Base-by-base conservation (phyloP, 495 filamentous ascomycete species). In the Aspergillus taichungensis region DNA sequence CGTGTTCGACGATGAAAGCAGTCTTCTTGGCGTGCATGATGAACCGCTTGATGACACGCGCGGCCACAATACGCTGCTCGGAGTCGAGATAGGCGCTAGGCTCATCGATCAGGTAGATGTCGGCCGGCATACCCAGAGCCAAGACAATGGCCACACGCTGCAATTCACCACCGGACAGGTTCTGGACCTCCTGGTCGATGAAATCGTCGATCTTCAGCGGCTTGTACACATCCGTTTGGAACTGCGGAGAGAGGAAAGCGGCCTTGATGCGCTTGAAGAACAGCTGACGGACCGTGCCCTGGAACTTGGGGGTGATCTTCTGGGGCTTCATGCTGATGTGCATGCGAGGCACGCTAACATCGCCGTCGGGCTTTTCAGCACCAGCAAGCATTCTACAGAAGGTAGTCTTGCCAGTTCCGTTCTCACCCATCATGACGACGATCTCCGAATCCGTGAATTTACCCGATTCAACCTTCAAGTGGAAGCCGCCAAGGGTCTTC, bases 1-100 rank as follows among this genome's bases (percentile, higher is more conserved):
- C 94, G 84, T 98, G 92, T 80, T 98, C 92, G 55, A 97, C 92
- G 51, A 98, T 80, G 64, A 98, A 97, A 31, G 94, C 92, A 1
- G 92, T 97, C 77, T 97, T 97, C 83, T 98, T 97, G 46, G 87
- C 80, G 75, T 97, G 90, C 92, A 97, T 98, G 57, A 98, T 96
- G 78, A 95, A 98, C 49, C 92, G 84, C 75, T 98, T 98, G 73
- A 98, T 98, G 55, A 97, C 92, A 59, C 90, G 80, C 39, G 88
- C 84, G 49, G 91, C 92, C 47, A 97, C 79, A 53, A 98, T 96
- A 85, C 92, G 90, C 70, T 98, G 92, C 64, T 98, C 94, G 34
- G 94, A 96, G 65, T 98, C 92, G 32, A 98, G 84, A 67, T 95
- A 95, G 45, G 88, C 88, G 52, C 80, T 85, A 32, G 88, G 89